Conservation (phyloP, 2,329 filamentous ascomycete species). For the Neurospora sp. region DNA sequence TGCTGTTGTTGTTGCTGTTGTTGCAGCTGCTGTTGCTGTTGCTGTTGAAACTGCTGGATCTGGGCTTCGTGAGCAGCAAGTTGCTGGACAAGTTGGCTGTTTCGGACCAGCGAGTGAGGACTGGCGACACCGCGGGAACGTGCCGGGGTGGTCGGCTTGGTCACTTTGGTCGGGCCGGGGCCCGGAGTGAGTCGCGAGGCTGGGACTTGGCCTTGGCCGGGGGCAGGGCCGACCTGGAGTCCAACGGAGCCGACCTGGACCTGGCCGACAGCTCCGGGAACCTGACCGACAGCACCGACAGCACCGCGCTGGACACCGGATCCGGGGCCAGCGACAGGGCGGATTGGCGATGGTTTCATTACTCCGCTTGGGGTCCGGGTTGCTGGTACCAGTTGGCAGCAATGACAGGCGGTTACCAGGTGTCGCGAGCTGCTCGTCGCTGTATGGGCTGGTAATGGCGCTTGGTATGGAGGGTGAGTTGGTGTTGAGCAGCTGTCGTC, state of each 20-base stretch:
- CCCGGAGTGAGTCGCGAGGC: slow-evolving; percentile 25
- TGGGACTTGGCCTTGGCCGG: slow-evolving; percentile 12
- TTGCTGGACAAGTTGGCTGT: slow-evolving; percentile 3
- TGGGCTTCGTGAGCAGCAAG: slow-evolving; percentile 9
- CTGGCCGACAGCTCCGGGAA: neutral
- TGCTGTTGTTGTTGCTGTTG: slow-evolving; percentile 12
- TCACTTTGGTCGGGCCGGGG: slow-evolving; percentile 33
- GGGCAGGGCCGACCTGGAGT: slow-evolving; percentile 22
- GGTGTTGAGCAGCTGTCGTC: slow-evolving; percentile 19
- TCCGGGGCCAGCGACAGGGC: slow-evolving; percentile 5
- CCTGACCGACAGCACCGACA: neutral
- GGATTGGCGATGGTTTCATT: slow-evolving; percentile 16
- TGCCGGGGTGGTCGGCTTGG: slow-evolving; percentile 25
- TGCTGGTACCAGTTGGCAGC: slow-evolving; percentile 7
- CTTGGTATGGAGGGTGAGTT: slow-evolving; percentile 8
- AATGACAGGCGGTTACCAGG: slow-evolving; percentile 2
- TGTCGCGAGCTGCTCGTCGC: neutral
- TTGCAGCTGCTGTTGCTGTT: slow-evolving; percentile 7
- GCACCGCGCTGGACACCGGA: neutral
- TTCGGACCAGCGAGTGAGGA: slow-evolving; percentile 4
- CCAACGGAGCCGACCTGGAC: neutral
- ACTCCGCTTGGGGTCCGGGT: neutral
- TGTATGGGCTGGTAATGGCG: slow-evolving; percentile 1
- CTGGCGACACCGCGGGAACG: slow-evolving; percentile 21
- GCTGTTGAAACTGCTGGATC: slow-evolving; percentile 13